These are phyloP conservation scores for Backusella tuberculispora DNA, from an alignment of 192 early-diverging fungal species.

Conservation along the genomic window DNA sequence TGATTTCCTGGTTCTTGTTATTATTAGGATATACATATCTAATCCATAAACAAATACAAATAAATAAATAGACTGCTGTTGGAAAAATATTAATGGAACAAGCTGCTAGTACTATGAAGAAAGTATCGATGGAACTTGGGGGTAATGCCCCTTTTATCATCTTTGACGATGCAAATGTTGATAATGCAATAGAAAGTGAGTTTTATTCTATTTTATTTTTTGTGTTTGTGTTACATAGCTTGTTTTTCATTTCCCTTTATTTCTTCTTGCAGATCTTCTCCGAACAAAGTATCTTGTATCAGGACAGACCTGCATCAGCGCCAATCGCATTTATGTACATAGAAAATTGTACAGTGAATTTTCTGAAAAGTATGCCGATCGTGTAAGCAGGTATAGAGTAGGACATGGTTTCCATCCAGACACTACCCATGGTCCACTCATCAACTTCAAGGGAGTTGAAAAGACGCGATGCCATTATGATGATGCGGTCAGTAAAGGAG, in stretches of 20 bases:
- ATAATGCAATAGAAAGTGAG: slow-evolving; percentile 65
- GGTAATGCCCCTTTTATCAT: slow-evolving; percentile 85
- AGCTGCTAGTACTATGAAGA: slow-evolving; percentile 68
- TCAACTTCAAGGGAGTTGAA: slow-evolving; percentile 66
- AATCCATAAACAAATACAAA: no score
- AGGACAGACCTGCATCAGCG: slow-evolving; percentile 82
- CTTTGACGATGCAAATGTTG: slow-evolving; percentile 77
- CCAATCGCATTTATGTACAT: slow-evolving; percentile 82
- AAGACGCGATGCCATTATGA: slow-evolving; percentile 72
- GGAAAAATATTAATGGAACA: slow-evolving; percentile 70
- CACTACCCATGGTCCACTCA: slow-evolving; percentile 81
- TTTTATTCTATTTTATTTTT: not conserved
- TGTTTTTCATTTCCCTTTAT: slow-evolving; percentile 13
- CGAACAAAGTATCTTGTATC: slow-evolving; percentile 65
- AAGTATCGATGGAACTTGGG: slow-evolving; percentile 80
- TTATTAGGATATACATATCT: not conserved
- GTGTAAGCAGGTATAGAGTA: slow-evolving; percentile 60
- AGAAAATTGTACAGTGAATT: slow-evolving; percentile 67
- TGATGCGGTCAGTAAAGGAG: slow-evolving; percentile 77
- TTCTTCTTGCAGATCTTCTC: not conserved
- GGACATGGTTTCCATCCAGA: slow-evolving; percentile 74
- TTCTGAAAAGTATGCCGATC: slow-evolving; percentile 54
- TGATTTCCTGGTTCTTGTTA: not conserved
- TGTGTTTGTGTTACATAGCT: not conserved
- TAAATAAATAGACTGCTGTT: slow-evolving; percentile 53